A percentile compares a stretch with the other conserved stretches of the same genome.
Conservation (phyloP, 2,329 filamentous ascomycete species). For the Fusarium cyanostomum region DNA sequence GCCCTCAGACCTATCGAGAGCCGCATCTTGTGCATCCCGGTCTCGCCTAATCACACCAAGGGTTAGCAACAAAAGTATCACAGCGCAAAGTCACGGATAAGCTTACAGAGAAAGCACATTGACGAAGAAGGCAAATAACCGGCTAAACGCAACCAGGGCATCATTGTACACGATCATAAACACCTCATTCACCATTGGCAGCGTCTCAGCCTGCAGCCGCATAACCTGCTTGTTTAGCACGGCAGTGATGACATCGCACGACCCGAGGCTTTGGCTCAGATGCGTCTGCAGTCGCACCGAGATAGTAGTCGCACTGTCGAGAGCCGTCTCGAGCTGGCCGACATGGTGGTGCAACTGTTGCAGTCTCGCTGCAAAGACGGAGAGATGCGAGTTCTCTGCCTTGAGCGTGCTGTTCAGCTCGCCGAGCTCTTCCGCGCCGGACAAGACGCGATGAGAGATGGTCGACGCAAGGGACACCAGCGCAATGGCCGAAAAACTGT, state of each 20-base stretch:
- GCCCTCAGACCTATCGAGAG: slow-evolving; percentile 28
- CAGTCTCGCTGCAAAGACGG: slow-evolving; percentile 37
- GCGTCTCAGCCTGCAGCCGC: slow-evolving; percentile 43
- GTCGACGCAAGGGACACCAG: slow-evolving; percentile 45
- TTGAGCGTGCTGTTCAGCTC: slow-evolving; percentile 35
- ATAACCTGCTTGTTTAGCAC: slow-evolving; percentile 49
- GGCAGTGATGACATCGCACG: slow-evolving; percentile 44
- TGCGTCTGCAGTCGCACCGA: slow-evolving; percentile 45
- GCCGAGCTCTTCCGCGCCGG: slow-evolving; percentile 45
- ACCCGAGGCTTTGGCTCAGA: slow-evolving; percentile 41
- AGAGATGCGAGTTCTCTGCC: slow-evolving; percentile 30
- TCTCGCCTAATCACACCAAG: slow-evolving; percentile 10
- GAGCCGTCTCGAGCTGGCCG: slow-evolving; percentile 39
- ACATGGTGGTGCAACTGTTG: slow-evolving; percentile 40
- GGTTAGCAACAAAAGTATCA: neutral
- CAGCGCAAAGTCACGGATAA: neutral
- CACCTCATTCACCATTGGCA: slow-evolving; percentile 36
- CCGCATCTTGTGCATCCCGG: slow-evolving; percentile 39
- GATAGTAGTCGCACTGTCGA: slow-evolving; percentile 39
- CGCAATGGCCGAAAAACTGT: slow-evolving; percentile 49
- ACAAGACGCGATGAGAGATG: slow-evolving; percentile 45
- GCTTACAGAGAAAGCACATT: slow-evolving; percentile 41
- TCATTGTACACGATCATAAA: slow-evolving; percentile 41
- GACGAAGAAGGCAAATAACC: slow-evolving; percentile 39
- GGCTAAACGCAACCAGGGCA: slow-evolving; percentile 37